Conservation (phyloP, 176 grass and related monocot species). For the sorghum (Sorghum bicolor) region DNA sequence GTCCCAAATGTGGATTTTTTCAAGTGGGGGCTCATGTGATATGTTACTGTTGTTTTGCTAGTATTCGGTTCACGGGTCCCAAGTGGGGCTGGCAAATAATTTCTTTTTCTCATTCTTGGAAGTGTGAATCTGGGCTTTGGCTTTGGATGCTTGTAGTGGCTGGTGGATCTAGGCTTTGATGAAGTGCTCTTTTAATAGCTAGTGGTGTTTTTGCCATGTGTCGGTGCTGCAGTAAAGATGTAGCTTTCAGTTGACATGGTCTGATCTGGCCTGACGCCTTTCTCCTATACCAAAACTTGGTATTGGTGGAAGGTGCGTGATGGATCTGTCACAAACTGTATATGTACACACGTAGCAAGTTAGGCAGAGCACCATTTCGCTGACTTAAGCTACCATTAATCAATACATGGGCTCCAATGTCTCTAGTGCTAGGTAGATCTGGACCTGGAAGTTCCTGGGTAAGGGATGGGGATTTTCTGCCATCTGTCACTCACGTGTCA, state of each 20-base stretch:
- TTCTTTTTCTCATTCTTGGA: neutral
- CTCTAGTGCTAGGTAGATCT: conserved; percentile 36
- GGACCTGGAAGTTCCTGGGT: conserved; percentile 1
- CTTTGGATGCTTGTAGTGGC: neutral
- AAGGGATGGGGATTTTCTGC: conserved; percentile 20
- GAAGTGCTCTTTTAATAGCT: conserved; percentile 22
- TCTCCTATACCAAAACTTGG: neutral
- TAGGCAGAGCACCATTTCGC: neutral
- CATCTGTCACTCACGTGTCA: neutral
- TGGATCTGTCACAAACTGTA: conserved; percentile 20
- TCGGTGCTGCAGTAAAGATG: conserved; percentile 27
- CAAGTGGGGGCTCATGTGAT: conserved; percentile 13
- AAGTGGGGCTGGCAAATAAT: conserved; percentile 29
- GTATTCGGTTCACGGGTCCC: conserved; percentile 27
- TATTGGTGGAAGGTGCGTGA: conserved; percentile 37
- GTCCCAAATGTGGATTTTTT: conserved; percentile 18
- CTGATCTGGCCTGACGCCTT: neutral
- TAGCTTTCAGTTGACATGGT: conserved; percentile 9
- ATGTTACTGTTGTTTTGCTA: neutral
- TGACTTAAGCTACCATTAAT: conserved; percentile 26
- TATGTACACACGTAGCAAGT: neutral
- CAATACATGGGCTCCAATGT: neutral
- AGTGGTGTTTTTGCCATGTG: conserved; percentile 23
- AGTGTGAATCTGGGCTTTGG: conserved; percentile 15
- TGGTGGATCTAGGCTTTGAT: conserved; percentile 6